A percentile compares a stretch with the other conserved stretches of the same genome.
Conservation (phyloP, 2,329 filamentous ascomycete species). For the Thelonectria blattea region DNA sequence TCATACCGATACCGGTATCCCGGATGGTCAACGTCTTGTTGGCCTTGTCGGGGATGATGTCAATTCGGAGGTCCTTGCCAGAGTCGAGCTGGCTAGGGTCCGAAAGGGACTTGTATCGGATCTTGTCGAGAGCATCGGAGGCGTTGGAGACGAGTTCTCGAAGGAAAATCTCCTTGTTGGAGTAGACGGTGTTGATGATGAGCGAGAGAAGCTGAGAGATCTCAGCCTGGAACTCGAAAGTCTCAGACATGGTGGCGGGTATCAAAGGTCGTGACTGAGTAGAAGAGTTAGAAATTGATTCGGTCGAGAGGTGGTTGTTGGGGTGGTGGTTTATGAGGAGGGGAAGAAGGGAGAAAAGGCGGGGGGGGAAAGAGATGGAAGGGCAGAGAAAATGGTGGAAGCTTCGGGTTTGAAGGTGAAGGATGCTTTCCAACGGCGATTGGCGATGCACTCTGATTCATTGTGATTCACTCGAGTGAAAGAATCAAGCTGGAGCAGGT, state of each 20-base stretch:
- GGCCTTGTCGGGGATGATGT: slow-evolving; percentile 98
- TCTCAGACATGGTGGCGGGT: slow-evolving; percentile 83
- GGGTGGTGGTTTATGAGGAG: slow-evolving; percentile 7
- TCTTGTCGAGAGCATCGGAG: slow-evolving; percentile 99
- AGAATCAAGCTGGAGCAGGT: background rate
- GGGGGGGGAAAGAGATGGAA: background rate
- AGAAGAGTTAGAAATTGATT: slow-evolving; percentile 26
- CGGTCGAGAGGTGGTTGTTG: slow-evolving; percentile 18
- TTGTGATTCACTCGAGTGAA: background rate
- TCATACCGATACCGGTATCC: slow-evolving; percentile 99
- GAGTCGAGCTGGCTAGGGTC: slow-evolving; percentile 97
- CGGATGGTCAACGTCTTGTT: slow-evolving; percentile 96
- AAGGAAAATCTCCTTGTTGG: slow-evolving; percentile 99
- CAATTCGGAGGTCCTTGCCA: slow-evolving; percentile 97
- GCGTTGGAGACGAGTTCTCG: slow-evolving; percentile 98
- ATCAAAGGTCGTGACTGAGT: slow-evolving; percentile 44
- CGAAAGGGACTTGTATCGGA: slow-evolving; percentile 97
- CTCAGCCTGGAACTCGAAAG: slow-evolving; percentile 99
- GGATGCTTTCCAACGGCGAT: background rate
- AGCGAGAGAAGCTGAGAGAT: slow-evolving; percentile 99
- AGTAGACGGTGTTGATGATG: slow-evolving; percentile 99
- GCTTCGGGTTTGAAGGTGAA: background rate
- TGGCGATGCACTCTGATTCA: background rate
- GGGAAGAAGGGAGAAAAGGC: slow-evolving; percentile 18
- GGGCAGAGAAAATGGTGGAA: background rate